phyloP scores from a whole-genome alignment of 1,284 basidiomycete genomes.

The Leccinum fallax region DNA sequence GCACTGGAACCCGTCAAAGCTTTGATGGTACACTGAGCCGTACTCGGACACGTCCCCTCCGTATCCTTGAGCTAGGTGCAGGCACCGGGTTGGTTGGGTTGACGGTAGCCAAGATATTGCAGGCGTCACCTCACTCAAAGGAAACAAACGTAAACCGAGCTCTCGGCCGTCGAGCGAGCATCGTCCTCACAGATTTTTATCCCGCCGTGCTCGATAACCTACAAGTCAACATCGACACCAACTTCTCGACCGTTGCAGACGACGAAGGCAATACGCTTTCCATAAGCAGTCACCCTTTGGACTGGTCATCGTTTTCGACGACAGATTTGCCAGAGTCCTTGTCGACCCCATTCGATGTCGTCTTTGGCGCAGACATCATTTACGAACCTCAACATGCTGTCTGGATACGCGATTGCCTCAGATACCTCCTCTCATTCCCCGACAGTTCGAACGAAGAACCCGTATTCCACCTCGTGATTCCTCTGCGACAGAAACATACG shows the following conservation, averaged over 20 bases:
- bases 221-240: constrained; percentile 61
- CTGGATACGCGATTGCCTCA: constrained; percentile 67
- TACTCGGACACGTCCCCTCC: constrained; percentile 31
- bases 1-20: not conserved
- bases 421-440: constrained; percentile 53
- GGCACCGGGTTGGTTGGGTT: constrained; percentile 87
- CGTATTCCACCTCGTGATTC: constrained; percentile 74
- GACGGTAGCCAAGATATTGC: constrained; percentile 56
- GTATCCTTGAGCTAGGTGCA: constrained; percentile 83
- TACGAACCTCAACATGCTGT: constrained; percentile 70
- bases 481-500: constrained; percentile 66
- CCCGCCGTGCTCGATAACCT: constrained; percentile 78
- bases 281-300: constrained; percentile 39
- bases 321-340: constrained; percentile 15
- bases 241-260: constrained; percentile 44
- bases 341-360: constrained; percentile 57
- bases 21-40: not conserved
- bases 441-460: constrained; percentile 14
- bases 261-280: constrained; percentile 1
- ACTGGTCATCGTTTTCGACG: constrained; percentile 65
- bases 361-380: constrained; percentile 76
- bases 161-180: constrained; percentile 33
- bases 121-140: constrained; percentile 19
- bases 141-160: not conserved
- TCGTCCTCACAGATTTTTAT: constrained; percentile 83